phyloP scores from a whole-genome alignment of 208 protist species.

The Trypanosoma conorhini region DNA sequence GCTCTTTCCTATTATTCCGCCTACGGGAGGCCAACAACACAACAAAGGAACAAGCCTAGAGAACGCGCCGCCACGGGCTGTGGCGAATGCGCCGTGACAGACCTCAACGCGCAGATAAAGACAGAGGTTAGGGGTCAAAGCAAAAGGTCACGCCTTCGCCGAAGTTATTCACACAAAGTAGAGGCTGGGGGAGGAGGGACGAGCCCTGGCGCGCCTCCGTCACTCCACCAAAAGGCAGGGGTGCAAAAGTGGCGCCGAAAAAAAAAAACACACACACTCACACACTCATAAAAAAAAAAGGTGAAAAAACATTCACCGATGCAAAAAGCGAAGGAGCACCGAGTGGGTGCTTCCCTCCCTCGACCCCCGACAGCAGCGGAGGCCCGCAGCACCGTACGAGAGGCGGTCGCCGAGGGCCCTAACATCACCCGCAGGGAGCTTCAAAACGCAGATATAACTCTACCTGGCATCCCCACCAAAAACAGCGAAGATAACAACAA shows the following conservation, averaged over 20 bases:
- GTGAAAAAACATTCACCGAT: constrained; percentile 7
- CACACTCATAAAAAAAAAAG: not conserved
- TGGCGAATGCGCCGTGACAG: not conserved
- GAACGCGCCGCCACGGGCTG: not conserved
- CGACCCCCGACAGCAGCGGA: too few relatives aligned
- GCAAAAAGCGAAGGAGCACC: constrained; percentile 1
- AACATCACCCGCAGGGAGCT: not conserved
- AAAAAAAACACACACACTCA: constrained; percentile 5
- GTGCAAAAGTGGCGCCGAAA: not conserved
- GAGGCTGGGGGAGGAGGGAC: not conserved
- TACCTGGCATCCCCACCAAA: too few relatives aligned
- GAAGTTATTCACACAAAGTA: not conserved
- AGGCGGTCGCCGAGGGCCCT: not conserved
- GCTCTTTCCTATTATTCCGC: too few relatives aligned
- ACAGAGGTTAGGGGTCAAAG: not conserved
- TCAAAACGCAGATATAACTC: too few relatives aligned
- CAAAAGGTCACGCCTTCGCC: not conserved
- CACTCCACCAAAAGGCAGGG: not conserved
- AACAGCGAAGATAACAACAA: not conserved
- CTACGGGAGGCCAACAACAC: not conserved
- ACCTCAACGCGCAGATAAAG: not conserved
- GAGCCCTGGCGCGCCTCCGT: not conserved
- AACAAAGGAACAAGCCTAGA: not conserved
- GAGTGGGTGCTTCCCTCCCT: not conserved
- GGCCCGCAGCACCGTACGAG: too few relatives aligned